Conservation (phyloP, 2,329 filamentous ascomycete species). For the Xylariaceae sp. region DNA sequence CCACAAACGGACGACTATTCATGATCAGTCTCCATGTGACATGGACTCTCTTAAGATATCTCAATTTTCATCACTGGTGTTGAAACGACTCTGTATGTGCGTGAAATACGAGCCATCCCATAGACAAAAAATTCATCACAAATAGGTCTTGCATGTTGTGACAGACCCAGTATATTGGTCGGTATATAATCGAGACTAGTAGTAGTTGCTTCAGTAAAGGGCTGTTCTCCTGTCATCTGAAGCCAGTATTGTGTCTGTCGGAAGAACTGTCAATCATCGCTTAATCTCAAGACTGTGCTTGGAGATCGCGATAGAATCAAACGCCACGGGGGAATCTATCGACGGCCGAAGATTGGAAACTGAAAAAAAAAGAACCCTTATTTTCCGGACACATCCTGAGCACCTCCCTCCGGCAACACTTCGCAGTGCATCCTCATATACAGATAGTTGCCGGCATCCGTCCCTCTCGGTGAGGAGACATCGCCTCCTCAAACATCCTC, state of each 20-base stretch:
- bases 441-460: conserved; percentile 18
- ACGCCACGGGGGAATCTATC: conserved; percentile 32
- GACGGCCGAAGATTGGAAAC: conserved; percentile 19
- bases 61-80: too few species aligned
- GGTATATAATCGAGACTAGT: conserved; percentile 26
- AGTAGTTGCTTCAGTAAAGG: conserved; percentile 15
- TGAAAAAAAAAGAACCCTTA: conserved; percentile 16
- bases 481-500: neutral
- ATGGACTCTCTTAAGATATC: too few species aligned
- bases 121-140: neutral
- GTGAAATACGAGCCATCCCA: too few species aligned
- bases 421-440: conserved; percentile 22
- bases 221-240: conserved; percentile 26
- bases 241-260: conserved; percentile 17
- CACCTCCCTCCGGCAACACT: conserved; percentile 2
- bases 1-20: too few species aligned
- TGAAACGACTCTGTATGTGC: neutral
- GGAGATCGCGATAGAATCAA: conserved; percentile 23
- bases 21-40: too few species aligned
- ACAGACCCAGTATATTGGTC: conserved; percentile 13
- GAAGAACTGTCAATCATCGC: conserved; percentile 24
- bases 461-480: conserved; percentile 5
- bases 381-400: conserved; percentile 24
- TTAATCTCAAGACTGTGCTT: conserved; percentile 22
- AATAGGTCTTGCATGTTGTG: neutral